Evolutionary conservation across 2,329 filamentous ascomycete species (phyloP).

Genomic region (Zymoseptoria crescenta): DNA sequence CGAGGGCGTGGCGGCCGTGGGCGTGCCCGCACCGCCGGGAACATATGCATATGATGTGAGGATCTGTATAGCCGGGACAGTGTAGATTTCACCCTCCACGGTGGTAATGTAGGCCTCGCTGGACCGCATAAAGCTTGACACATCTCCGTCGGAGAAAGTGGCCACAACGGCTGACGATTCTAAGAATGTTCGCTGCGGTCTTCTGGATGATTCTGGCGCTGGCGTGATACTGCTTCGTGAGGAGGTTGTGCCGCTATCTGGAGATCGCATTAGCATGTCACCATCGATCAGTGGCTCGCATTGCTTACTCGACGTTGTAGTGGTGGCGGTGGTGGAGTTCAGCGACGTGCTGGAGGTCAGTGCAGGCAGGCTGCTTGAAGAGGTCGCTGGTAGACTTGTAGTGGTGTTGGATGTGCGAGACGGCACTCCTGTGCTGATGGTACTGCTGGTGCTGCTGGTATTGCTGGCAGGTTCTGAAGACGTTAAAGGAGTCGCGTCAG

Average conservation of each 20-base stretch:
- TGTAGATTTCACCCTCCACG: conserved; percentile 16
- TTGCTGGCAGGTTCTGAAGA: neutral
- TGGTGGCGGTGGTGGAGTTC: conserved; percentile 6
- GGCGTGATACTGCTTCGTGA: conserved; percentile 14
- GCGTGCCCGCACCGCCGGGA: neutral
- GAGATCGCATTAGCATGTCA: conserved; percentile 5
- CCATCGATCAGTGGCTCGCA: neutral
- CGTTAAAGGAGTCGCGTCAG: neutral
- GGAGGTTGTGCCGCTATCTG: conserved; percentile 13
- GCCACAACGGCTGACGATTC: conserved; percentile 13
- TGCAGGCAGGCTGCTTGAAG: conserved; percentile 5
- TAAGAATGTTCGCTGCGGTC: conserved; percentile 5
- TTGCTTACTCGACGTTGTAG: conserved; percentile 20
- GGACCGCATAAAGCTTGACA: conserved; percentile 18
- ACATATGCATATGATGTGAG: neutral
- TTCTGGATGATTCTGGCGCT: conserved; percentile 3
- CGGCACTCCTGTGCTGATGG: neutral
- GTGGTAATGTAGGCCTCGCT: conserved; percentile 21
- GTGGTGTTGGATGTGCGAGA: conserved; percentile 3
- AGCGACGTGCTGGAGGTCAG: neutral
- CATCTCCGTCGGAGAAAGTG: conserved; percentile 21
- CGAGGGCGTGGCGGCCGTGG: neutral
- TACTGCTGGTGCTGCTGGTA: neutral
- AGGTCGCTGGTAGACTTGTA: neutral
- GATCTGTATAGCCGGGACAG: conserved; percentile 13